phyloP scores from a whole-genome alignment of 305 asterid genomes.

The Solanum aculeatissimum region DNA sequence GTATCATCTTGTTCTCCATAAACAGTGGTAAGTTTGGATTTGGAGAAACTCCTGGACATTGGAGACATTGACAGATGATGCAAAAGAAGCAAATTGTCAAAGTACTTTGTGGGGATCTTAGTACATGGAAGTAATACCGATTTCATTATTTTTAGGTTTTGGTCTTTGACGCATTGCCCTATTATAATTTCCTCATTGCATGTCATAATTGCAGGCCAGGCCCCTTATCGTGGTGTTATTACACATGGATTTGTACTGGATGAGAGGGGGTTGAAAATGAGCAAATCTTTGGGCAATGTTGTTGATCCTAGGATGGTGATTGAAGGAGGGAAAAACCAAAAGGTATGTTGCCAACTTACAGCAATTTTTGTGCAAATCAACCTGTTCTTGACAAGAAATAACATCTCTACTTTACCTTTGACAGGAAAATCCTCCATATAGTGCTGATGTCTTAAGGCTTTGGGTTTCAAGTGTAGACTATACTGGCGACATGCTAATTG shows the following conservation, averaged over 20 bases:
- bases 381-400: slow-evolving; percentile 7
- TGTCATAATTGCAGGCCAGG: slow-evolving; percentile 53
- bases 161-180: not conserved
- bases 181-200: not conserved
- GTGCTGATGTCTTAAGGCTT: slow-evolving; percentile 95
- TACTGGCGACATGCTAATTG: slow-evolving; percentile 76
- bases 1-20: not conserved
- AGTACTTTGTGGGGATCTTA: not conserved
- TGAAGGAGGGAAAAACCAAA: slow-evolving; percentile 81
- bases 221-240: slow-evolving; percentile 78
- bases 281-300: slow-evolving; percentile 94
- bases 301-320: slow-evolving; percentile 83
- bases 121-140: not conserved
- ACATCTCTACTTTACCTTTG: slow-evolving; percentile 12
- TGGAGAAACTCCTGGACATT: not conserved
- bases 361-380: not conserved
- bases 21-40: not conserved
- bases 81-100: not conserved
- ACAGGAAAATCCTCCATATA: slow-evolving; percentile 65
- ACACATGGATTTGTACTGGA: slow-evolving; percentile 98
- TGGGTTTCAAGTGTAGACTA: slow-evolving; percentile 99
- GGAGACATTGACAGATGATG: not conserved
- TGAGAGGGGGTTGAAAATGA: slow-evolving; percentile 95
- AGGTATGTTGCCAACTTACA: slow-evolving; percentile 30
- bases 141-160: not conserved